phyloP scores from a whole-genome alignment of 805 yeast genomes.

The Cyberlindnera americana region DNA sequence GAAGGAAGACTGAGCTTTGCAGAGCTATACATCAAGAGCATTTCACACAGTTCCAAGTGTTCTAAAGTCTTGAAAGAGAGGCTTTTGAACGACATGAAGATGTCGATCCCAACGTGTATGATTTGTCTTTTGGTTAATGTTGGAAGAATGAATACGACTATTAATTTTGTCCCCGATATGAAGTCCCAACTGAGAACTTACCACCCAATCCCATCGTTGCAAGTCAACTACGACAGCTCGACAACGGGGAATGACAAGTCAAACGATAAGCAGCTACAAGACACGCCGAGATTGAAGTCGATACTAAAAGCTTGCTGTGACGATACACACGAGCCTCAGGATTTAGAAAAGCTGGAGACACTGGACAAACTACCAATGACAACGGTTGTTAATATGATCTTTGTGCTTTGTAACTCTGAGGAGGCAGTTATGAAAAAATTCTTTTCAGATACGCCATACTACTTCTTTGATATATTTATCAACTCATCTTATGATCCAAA shows the following conservation, averaged over 20 bases:
- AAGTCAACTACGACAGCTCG: slow-evolving; percentile 51
- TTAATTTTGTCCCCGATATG: slow-evolving; percentile 94
- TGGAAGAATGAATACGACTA: slow-evolving; percentile 92
- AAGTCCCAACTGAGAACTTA: slow-evolving; percentile 88
- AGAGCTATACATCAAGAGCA: slow-evolving; percentile 75
- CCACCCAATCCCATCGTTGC: slow-evolving; percentile 89
- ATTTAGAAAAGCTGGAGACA: slow-evolving; percentile 43
- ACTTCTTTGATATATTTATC: slow-evolving; percentile 73
- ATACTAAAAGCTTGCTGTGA: slow-evolving; percentile 87
- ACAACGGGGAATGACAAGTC: slow-evolving; percentile 28
- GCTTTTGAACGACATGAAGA: slow-evolving; percentile 54
- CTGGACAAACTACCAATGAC: slow-evolving; percentile 38
- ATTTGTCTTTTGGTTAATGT: slow-evolving; percentile 84
- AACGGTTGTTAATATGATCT: slow-evolving; percentile 75
- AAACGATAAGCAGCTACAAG: slow-evolving; percentile 79
- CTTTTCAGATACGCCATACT: slow-evolving; percentile 34
- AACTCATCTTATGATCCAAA: slow-evolving; percentile 55
- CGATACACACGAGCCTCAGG: slow-evolving; percentile 48
- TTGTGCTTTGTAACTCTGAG: slow-evolving; percentile 64
- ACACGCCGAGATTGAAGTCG: slow-evolving; percentile 89
- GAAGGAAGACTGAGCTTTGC: slow-evolving; percentile 65
- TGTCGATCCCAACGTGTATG: slow-evolving; percentile 70
- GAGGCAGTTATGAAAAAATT: slow-evolving; percentile 42
- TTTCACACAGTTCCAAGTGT: slow-evolving; percentile 79
- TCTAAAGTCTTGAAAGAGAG: slow-evolving; percentile 82